These are phyloP conservation scores for Suhomyces sp. DNA, from an alignment of 805 yeast species.

Conservation along the genomic window DNA sequence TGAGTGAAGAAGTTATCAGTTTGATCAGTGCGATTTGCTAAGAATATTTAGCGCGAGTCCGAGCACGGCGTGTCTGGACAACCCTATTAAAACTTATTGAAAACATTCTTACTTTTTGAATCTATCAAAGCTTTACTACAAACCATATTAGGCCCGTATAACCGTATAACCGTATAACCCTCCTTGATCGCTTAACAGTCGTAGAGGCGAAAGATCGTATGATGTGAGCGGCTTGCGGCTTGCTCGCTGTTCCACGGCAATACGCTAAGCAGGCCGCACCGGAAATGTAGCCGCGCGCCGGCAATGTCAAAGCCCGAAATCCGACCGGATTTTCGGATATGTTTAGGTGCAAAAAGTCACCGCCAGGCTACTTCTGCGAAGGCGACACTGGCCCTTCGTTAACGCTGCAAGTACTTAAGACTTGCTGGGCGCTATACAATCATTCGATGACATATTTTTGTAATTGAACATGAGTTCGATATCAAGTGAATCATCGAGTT, in stretches of 20 bases:
- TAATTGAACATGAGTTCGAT: not conserved
- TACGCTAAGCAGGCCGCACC: not conserved
- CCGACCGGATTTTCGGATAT: not conserved
- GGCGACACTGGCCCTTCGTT: not conserved
- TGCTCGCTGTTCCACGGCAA: not conserved
- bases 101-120: no score
- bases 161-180: no score
- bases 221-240: not conserved
- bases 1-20: not conserved
- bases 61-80: no score
- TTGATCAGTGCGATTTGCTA: not conserved
- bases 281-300: not conserved
- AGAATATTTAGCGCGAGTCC: no score
- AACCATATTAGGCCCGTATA: no score
- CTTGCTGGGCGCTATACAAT: not conserved
- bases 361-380: not conserved
- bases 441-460: not conserved
- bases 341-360: not conserved
- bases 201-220: no score
- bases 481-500: not conserved
- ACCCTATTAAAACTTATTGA: no score
- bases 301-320: not conserved
- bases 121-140: no score
- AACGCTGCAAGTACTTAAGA: not conserved
- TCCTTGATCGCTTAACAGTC: no score